Base-by-base conservation (phyloP, 1,284 basidiomycete genomes). In the Leccinum subfulvum region DNA sequence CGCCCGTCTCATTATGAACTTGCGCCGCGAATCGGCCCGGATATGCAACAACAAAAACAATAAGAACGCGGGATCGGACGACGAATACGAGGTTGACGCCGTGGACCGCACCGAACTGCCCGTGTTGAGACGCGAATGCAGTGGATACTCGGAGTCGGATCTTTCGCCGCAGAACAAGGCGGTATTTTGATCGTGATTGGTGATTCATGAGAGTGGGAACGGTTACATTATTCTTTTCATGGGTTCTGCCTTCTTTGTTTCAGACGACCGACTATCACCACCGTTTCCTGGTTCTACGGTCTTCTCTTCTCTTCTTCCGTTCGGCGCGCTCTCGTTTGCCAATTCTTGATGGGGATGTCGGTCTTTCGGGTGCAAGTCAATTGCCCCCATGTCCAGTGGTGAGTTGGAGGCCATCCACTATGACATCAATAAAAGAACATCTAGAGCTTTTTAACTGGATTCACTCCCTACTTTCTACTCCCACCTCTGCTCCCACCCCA, bases 1-100 rank as follows among this genome's bases (percentile, higher is more conserved):
- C 16, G 70, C 77, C 3, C 75, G 73, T 0, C 28, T 30, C 8
- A 30, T 9, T 30, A 30, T 30, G 28, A 30, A 30, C 28, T 30
- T 30, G 28, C 2, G 28, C 28, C 28, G 2, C 8, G 28, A 28
- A 28, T 28, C 8, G 28, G 28, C 9, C 8, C 28, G 2, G 28
- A 30, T 30, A 30, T 30, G 11, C 33, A 35, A 35, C 11, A 35
- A 35, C 33, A 35, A 35, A 2, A 13, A 35, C 11, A 35, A 13
- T 0, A 33, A 33, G 0, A 11, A 33, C 0, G 33, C 1, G 0
- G 4, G 33, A 35, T 35, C 11, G 4, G 33, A 35, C 2, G 33
- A 13, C 2, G 33, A 35, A 13, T 35, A 35, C 0, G 33, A 35
- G 0, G 4, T 35, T 2, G 33, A 35, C 0, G 11, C 33, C 0